These are phyloP conservation scores for Colletotrichum australisinense DNA, from an alignment of 2,329 filamentous ascomycete genomes.

Conservation along the genomic window DNA sequence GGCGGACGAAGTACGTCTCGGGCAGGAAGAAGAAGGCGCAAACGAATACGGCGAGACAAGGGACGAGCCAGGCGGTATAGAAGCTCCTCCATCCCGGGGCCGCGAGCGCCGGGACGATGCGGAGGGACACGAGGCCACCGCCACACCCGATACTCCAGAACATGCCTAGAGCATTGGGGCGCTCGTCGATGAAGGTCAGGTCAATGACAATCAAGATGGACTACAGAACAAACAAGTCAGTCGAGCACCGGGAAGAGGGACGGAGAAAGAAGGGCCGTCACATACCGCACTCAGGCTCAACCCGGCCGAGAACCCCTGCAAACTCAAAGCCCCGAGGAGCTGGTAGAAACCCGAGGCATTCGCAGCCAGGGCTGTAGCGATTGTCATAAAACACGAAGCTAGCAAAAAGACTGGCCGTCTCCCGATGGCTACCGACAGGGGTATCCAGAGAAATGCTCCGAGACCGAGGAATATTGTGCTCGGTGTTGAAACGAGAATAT, in stretches of 20 bases:
- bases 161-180: slow-evolving; percentile 46
- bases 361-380: slow-evolving; percentile 40
- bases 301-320: slow-evolving; percentile 47
- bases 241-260: no score
- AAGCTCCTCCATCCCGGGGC: slow-evolving; percentile 46
- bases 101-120: slow-evolving; percentile 40
- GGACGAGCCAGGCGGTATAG: slow-evolving; percentile 45
- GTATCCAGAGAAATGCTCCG: slow-evolving; percentile 50
- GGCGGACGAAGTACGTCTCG: slow-evolving; percentile 54
- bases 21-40: slow-evolving; percentile 46
- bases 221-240: slow-evolving; percentile 37
- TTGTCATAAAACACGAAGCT: slow-evolving; percentile 35
- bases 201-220: slow-evolving; percentile 50
- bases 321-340: slow-evolving; percentile 43
- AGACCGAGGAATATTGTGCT: slow-evolving; percentile 46
- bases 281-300: slow-evolving; percentile 45
- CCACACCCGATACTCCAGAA: slow-evolving; percentile 46
- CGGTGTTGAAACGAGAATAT: slow-evolving; percentile 25
- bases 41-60: slow-evolving; percentile 40
- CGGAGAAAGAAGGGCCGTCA: neutral
- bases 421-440: slow-evolving; percentile 49
- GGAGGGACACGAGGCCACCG: slow-evolving; percentile 43
- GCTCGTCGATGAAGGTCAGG: slow-evolving; percentile 51
- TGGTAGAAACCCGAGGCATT: slow-evolving; percentile 42
- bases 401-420: slow-evolving; percentile 48